Percentiles rank a stretch among this genome's conserved stretches.
phyloP scores from a whole-genome alignment of 208 protist genomes.

The Trichomonas vaginalis region DNA sequence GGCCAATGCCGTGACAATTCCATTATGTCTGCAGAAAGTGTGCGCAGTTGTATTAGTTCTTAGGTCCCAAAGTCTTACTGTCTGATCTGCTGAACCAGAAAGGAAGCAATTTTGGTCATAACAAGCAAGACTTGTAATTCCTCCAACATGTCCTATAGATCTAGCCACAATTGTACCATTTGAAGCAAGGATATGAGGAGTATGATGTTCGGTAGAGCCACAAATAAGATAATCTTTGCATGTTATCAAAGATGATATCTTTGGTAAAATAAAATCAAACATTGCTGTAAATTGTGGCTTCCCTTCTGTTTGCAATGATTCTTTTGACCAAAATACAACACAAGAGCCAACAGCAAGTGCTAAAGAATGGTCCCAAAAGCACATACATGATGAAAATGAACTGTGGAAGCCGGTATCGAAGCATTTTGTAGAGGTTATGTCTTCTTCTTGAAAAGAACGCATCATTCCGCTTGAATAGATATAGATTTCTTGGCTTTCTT shows the following conservation, averaged over 20 bases:
- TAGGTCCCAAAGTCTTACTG: background rate
- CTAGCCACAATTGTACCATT: background rate
- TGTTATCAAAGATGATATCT: background rate
- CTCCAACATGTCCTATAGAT: background rate
- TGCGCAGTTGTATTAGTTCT: background rate
- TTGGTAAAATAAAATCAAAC: background rate
- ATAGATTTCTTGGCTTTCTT: background rate
- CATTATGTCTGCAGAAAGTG: background rate
- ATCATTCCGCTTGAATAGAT: background rate
- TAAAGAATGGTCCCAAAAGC: background rate
- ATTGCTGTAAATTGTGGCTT: background rate
- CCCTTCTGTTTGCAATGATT: background rate
- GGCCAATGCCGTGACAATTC: background rate
- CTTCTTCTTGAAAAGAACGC: background rate
- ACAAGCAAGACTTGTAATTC: background rate
- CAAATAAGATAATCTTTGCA: background rate
- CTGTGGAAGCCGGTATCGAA: background rate
- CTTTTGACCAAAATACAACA: background rate
- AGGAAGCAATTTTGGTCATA: background rate
- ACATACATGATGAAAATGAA: background rate
- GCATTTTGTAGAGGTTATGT: background rate
- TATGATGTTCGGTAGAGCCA: background rate
- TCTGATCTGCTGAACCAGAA: background rate
- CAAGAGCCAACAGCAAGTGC: background rate
- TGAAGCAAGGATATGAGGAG: background rate